Percentiles rank a stretch among this genome's conserved stretches.
Conservation (phyloP, 2,329 filamentous ascomycete species). For the Colletotrichum ledebouriae region DNA sequence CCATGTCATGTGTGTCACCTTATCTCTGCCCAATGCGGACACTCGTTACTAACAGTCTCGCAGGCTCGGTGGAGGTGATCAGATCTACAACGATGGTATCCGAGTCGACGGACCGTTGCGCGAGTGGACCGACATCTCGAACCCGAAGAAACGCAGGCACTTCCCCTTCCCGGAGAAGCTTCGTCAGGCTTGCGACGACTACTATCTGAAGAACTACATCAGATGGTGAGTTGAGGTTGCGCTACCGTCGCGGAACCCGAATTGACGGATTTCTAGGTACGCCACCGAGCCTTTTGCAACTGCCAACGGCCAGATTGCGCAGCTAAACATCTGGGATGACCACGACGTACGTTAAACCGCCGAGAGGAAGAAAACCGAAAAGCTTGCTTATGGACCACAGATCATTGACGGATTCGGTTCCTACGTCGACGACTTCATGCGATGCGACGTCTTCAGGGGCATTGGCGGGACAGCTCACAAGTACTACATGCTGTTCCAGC, state of each 20-base stretch:
- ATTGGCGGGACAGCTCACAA: slow-evolving; percentile 95
- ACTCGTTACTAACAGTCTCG: slow-evolving; percentile 59
- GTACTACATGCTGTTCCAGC: slow-evolving; percentile 98
- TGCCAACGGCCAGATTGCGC: slow-evolving; percentile 91
- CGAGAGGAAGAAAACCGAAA: too few relatives aligned
- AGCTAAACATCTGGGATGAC: slow-evolving; percentile 98
- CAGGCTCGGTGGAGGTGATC: slow-evolving; percentile 87
- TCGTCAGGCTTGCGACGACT: slow-evolving; percentile 86
- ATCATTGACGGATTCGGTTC: slow-evolving; percentile 95
- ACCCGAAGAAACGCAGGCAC: slow-evolving; percentile 84
- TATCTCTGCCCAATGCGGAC: neutral
- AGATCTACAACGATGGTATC: slow-evolving; percentile 96
- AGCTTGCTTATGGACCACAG: slow-evolving; percentile 54
- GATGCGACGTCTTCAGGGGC: slow-evolving; percentile 89
- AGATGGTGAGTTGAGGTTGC: slow-evolving; percentile 65
- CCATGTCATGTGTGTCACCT: slow-evolving; percentile 80
- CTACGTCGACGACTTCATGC: slow-evolving; percentile 95
- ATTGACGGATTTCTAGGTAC: slow-evolving; percentile 70
- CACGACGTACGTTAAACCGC: slow-evolving; percentile 74
- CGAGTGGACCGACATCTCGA: slow-evolving; percentile 86
- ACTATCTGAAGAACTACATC: slow-evolving; percentile 93
- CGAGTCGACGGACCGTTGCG: slow-evolving; percentile 85
- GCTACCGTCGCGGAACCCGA: slow-evolving; percentile 53
- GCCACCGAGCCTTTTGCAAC: slow-evolving; percentile 85
- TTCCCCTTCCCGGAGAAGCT: slow-evolving; percentile 83